phyloP scores from a whole-genome alignment of 2,329 filamentous ascomycete genomes.

The Pseudogymnoascus sp. region DNA sequence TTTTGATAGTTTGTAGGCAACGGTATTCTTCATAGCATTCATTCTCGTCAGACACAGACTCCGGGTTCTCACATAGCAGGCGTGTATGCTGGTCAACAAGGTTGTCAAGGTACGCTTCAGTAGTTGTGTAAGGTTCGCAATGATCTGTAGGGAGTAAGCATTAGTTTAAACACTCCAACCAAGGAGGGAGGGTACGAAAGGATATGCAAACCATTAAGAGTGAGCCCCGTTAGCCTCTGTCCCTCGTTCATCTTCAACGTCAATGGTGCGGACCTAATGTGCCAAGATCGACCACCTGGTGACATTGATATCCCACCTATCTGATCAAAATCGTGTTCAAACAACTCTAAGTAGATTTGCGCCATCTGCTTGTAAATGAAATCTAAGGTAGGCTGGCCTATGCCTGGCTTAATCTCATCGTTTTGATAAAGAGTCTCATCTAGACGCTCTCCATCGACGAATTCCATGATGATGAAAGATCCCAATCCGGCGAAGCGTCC shows the following conservation, averaged over 20 bases:
- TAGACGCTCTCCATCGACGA: constrained; percentile 15
- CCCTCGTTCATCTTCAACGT: constrained; percentile 17
- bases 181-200: not conserved
- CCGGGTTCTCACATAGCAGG: not conserved
- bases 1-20: not conserved
- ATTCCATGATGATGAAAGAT: constrained; percentile 13
- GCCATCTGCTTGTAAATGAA: constrained; percentile 14
- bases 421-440: not conserved
- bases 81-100: not conserved
- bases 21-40: not conserved
- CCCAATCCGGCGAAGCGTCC: constrained; percentile 10
- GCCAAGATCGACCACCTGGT: not conserved
- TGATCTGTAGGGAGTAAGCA: not conserved
- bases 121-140: not conserved
- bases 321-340: constrained; percentile 14
- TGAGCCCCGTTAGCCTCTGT: not conserved
- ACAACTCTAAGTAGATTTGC: constrained; percentile 14
- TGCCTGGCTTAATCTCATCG: not conserved
- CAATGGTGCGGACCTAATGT: not conserved
- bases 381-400: constrained; percentile 11
- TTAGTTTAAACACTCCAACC: not conserved
- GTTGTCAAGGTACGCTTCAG: not conserved
- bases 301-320: constrained; percentile 13
- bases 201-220: not conserved
- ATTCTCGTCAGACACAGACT: not conserved